These are phyloP conservation scores for Cystofilobasidium ferigula DNA, from an alignment of 768 basidiomycete genomes.

Conservation along the genomic window DNA sequence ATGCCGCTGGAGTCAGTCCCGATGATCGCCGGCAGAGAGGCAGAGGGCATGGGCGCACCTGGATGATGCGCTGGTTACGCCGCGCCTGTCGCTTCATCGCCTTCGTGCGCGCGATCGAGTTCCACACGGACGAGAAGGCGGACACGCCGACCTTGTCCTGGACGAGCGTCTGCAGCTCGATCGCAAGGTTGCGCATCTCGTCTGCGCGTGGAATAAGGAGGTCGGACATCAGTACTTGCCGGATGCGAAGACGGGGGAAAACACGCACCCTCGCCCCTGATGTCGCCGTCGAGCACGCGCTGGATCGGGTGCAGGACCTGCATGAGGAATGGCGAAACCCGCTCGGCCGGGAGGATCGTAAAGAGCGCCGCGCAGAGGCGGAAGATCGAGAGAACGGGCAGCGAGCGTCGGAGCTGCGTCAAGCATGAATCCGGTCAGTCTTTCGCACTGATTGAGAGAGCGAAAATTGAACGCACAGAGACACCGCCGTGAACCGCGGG, in stretches of 20 bases:
- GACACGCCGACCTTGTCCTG: constrained; percentile 80
- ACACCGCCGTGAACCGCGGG: constrained; percentile 22
- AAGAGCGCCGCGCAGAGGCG: constrained; percentile 92
- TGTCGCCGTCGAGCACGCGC: constrained; percentile 73
- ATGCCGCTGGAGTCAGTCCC: not conserved
- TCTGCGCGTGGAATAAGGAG: constrained; percentile 42
- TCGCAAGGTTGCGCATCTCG: constrained; percentile 66
- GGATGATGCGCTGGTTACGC: constrained; percentile 49
- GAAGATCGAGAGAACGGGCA: constrained; percentile 65
- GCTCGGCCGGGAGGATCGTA: constrained; percentile 59
- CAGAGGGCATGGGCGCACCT: constrained; percentile 38
- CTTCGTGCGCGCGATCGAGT: constrained; percentile 61
- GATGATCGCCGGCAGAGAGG: not conserved
- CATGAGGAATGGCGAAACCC: constrained; percentile 47
- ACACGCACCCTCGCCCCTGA: constrained; percentile 41
- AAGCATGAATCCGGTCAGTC: too few species aligned
- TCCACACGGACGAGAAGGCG: constrained; percentile 68
- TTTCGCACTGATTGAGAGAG: not conserved
- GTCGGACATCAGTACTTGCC: not conserved
- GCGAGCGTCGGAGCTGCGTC: constrained; percentile 74
- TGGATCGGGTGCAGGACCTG: constrained; percentile 81
- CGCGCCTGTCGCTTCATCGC: constrained; percentile 60
- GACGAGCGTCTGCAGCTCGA: constrained; percentile 76
- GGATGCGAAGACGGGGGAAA: not conserved
- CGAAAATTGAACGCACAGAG: not conserved